These are phyloP conservation scores for Aspergillus floridensis DNA, from an alignment of 2,329 filamentous ascomycete genomes.

Conservation along the genomic window DNA sequence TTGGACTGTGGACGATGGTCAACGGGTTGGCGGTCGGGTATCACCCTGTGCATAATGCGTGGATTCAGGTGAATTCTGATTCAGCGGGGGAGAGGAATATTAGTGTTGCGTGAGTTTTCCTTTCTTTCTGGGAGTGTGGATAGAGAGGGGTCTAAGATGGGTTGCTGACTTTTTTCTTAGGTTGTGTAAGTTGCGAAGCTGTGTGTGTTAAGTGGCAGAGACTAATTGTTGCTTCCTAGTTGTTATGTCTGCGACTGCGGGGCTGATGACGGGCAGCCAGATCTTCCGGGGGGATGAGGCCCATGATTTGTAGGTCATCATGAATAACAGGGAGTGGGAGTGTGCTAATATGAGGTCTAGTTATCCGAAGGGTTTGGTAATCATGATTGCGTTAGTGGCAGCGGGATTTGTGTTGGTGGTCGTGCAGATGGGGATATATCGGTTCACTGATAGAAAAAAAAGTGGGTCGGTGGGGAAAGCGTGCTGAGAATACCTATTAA, in stretches of 20 bases:
- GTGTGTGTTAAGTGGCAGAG: background rate
- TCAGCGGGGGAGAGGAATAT: constrained; percentile 50
- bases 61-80: constrained; percentile 53
- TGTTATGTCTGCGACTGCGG: constrained; percentile 53
- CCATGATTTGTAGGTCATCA: constrained; percentile 30
- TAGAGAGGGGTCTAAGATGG: background rate
- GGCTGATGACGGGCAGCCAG: constrained; percentile 53
- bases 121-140: background rate
- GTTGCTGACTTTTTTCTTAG: constrained; percentile 29
- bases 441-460: background rate
- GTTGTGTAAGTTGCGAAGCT: constrained; percentile 22
- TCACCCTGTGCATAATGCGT: constrained; percentile 54
- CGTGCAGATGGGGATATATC: constrained; percentile 30
- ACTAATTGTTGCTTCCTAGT: constrained; percentile 9
- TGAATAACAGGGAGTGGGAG: background rate
- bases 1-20: constrained; percentile 52
- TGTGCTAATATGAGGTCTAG: constrained; percentile 18
- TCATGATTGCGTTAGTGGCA: constrained; percentile 47
- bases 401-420: constrained; percentile 42
- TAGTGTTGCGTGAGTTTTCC: constrained; percentile 44
- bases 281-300: constrained; percentile 49
- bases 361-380: constrained; percentile 46
- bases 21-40: constrained; percentile 55
- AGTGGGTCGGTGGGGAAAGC: background rate
- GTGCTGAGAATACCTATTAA: too few relatives aligned